These are phyloP conservation scores for Purpureocillium takamizusanense DNA, from an alignment of 2,329 filamentous ascomycete genomes.

Conservation along the genomic window DNA sequence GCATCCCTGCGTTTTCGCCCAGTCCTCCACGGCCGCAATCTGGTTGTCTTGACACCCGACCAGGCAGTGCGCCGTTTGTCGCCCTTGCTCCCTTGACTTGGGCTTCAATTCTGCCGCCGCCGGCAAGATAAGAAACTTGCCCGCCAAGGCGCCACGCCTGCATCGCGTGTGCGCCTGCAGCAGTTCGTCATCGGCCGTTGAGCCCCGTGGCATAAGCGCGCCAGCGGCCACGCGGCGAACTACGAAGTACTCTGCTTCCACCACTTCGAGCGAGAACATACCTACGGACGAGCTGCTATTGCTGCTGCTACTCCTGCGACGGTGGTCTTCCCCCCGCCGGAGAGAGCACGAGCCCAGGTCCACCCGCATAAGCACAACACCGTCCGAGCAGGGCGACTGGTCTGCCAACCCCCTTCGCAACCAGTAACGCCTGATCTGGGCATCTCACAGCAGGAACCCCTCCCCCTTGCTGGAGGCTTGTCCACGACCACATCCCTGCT, in stretches of 20 bases:
- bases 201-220: background rate
- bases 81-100: background rate
- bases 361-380: background rate
- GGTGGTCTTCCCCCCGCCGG: too few relatives aligned
- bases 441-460: background rate
- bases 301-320: too few relatives aligned
- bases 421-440: background rate
- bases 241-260: too few relatives aligned
- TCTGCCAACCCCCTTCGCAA: background rate
- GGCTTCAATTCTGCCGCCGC: too few relatives aligned
- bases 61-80: too few relatives aligned
- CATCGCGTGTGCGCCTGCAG: background rate
- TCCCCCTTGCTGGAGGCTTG: background rate
- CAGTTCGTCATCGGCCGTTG: background rate
- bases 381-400: background rate
- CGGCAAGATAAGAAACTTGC: background rate
- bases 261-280: too few relatives aligned
- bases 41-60: too few relatives aligned
- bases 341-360: background rate
- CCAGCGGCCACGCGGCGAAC: too few relatives aligned
- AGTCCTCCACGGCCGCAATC: too few relatives aligned
- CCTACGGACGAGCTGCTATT: too few relatives aligned
- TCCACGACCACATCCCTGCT: too few relatives aligned
- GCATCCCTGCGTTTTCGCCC: background rate
- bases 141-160: background rate